Base-by-base conservation (phyloP, 805 yeast genomes). In the Starmerella lactis-condensi region DNA sequence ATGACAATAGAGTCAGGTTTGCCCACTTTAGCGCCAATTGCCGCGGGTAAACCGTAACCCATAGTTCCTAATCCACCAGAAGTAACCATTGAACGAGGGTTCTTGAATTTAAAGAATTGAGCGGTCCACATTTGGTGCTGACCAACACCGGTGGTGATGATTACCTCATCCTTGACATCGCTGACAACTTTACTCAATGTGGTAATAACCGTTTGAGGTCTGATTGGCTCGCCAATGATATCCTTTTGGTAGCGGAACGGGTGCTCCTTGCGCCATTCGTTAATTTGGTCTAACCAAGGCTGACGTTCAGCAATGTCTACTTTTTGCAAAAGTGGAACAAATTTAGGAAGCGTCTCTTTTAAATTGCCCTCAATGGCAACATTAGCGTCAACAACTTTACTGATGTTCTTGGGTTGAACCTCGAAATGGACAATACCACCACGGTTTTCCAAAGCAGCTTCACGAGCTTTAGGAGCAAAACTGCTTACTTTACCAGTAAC, bases 71-170 rank as follows among this genome's bases (percentile, higher is more conserved):
- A 67, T 47, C 98, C 98, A 60, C 98, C 98, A 30, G 94, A 81
- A n/a, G 96, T 82, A 54, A 85, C 76, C 62, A 89, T 75, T 30
- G 91, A 66, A 57, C 96, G 72, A 47, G 98, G 98, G 40, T 67
- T 60, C 39, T 72, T 75, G 93, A 95, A 85, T 31, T 82, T 70
- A 71, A 77, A 83, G 58, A 82, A 83, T 62, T 89, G 98, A 18
- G 96, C 96, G 23, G 96, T 91, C 98, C 98, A 85, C 98, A 85
- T 85, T 64, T 85, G 98, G 66, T 85, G 98, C 65, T 89, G 98
- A 38, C 98, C 98, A 32, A 89, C 96, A 65, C 98, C 98, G 22
- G 98, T 89, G 32, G 96, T 76, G 46, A 85, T 75, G 46, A 83
- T 69, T 36, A 79, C 82, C 45, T 77, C 83, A 50, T 69, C 77